Evolutionary conservation across 2,329 filamentous ascomycete species (phyloP).

Genomic region (Fusarium irregulare): DNA sequence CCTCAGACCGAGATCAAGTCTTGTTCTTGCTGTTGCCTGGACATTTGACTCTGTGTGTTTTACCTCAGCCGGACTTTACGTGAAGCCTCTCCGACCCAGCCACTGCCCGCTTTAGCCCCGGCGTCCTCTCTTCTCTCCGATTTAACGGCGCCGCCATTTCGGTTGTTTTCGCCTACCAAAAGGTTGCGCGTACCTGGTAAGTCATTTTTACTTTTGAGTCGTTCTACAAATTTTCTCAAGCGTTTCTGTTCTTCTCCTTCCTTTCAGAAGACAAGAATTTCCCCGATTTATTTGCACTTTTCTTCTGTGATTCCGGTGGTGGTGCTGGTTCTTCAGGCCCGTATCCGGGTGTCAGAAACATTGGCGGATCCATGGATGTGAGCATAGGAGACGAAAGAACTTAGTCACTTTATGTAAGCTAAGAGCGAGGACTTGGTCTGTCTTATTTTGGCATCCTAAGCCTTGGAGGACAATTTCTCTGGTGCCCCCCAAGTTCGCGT

Average conservation of each 20-base stretch:
- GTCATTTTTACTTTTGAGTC: not conserved
- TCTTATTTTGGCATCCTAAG: not conserved
- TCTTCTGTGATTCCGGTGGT: conserved; percentile 13
- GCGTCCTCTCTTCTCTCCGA: conserved; percentile 29
- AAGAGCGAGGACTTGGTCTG: not conserved
- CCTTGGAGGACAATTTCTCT: not conserved
- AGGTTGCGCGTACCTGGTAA: conserved; percentile 16
- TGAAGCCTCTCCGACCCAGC: conserved; percentile 23
- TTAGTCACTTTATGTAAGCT: not conserved
- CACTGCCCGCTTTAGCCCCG: conserved; percentile 27
- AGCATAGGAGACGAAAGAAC: not conserved
- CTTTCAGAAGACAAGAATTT: not conserved
- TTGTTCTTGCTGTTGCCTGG: conserved; percentile 6
- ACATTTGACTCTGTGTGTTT: conserved; percentile 16
- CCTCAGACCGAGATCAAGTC: not conserved
- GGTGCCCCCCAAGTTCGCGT: conserved; percentile 23
- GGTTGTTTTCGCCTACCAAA: conserved; percentile 29
- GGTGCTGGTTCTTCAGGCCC: conserved; percentile 25
- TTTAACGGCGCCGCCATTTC: conserved; percentile 33
- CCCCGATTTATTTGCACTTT: not conserved
- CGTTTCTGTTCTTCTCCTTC: not conserved
- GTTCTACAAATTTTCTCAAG: not conserved
- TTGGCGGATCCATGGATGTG: not conserved
- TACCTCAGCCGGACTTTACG: conserved; percentile 25
- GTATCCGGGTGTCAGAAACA: not conserved